Percentiles rank a stretch among this genome's conserved stretches.
phyloP scores from a whole-genome alignment of 1,284 basidiomycete genomes.

The Irpex lacteus region DNA sequence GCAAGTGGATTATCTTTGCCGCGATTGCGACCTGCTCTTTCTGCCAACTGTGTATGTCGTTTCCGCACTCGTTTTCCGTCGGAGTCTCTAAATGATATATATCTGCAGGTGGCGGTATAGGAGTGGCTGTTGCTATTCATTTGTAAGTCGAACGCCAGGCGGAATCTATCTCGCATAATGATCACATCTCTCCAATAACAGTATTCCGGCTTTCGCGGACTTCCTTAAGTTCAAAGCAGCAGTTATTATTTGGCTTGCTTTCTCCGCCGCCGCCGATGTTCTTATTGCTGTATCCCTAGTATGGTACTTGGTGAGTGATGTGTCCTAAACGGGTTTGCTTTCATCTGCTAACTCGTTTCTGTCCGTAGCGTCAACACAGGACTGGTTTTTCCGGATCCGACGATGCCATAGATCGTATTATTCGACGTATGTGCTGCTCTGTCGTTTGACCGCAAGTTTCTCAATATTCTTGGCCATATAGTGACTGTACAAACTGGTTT shows the following conservation, averaged over 20 bases:
- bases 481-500: constrained; percentile 8
- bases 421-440: constrained; percentile 2
- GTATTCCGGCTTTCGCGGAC: background rate
- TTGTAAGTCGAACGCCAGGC: background rate
- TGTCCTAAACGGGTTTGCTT: too few species aligned
- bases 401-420: constrained; percentile 6
- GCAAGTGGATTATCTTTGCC: constrained; percentile 25
- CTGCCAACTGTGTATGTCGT: background rate
- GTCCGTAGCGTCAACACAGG: constrained; percentile 3
- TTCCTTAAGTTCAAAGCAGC: constrained; percentile 7
- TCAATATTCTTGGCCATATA: background rate
- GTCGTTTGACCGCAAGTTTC: background rate
- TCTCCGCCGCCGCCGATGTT: constrained; percentile 7
- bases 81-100: background rate
- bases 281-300: constrained; percentile 8
- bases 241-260: constrained; percentile 10
- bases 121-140: constrained; percentile 3
- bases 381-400: constrained; percentile 7
- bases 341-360: background rate
- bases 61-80: background rate
- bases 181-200: background rate
- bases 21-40: background rate
- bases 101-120: constrained; percentile 9
- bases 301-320: constrained; percentile 4
- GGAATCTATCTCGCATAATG: background rate